These are phyloP conservation scores for Ogataea methylovora DNA, from an alignment of 805 yeast genomes.

Conservation along the genomic window DNA sequence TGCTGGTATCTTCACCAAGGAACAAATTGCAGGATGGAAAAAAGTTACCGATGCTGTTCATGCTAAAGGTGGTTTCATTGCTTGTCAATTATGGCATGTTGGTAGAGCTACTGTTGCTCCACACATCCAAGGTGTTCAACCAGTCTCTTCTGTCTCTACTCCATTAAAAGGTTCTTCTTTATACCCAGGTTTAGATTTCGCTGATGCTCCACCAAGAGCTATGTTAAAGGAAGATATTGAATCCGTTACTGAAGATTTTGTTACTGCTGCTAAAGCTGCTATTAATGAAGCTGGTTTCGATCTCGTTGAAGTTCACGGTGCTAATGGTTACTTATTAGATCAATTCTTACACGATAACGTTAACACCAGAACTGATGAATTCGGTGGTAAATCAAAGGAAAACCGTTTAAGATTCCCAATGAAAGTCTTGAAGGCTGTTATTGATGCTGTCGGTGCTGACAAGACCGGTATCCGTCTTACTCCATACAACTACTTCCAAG, in stretches of 20 bases:
- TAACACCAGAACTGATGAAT: slow-evolving; percentile 34
- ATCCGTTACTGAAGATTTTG: slow-evolving; percentile 32
- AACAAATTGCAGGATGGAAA: slow-evolving; percentile 41
- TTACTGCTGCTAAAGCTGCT: slow-evolving; percentile 34
- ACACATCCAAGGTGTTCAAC: no score
- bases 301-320: slow-evolving; percentile 33
- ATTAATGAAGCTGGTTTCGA: slow-evolving; percentile 32
- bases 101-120: slow-evolving; percentile 25
- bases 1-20: slow-evolving; percentile 42
- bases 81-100: slow-evolving; percentile 44
- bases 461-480: slow-evolving; percentile 41
- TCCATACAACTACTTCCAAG: slow-evolving; percentile 36
- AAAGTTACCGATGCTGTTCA: slow-evolving; percentile 40
- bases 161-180: slow-evolving; percentile 29
- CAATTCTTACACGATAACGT: slow-evolving; percentile 29
- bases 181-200: slow-evolving; percentile 33
- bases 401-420: slow-evolving; percentile 32
- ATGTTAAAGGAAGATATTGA: slow-evolving; percentile 33
- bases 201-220: slow-evolving; percentile 29
- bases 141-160: slow-evolving; percentile 30
- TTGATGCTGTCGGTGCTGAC: slow-evolving; percentile 44
- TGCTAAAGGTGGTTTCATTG: slow-evolving; percentile 33
- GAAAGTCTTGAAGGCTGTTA: slow-evolving; percentile 44
- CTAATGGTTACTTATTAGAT: slow-evolving; percentile 33
- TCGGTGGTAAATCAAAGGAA: slow-evolving; percentile 34